Evolutionary conservation across 1,284 basidiomycete genomes (phyloP).

Genomic region (Leccinum subrobustum): DNA sequence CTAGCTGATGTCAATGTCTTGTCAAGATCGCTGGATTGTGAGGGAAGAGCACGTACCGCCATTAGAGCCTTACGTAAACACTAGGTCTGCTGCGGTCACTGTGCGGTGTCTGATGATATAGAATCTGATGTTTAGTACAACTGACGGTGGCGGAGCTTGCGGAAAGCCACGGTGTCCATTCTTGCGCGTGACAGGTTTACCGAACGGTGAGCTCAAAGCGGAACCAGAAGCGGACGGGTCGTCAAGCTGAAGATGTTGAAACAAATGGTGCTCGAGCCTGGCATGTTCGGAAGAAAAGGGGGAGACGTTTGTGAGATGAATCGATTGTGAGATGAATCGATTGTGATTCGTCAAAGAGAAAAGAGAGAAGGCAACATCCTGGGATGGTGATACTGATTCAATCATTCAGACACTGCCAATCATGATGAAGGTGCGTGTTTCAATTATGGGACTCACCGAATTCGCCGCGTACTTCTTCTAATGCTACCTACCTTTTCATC

Average conservation of each 20-base stretch:
- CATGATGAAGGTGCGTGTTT: background rate
- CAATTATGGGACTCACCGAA: background rate
- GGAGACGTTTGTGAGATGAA: background rate
- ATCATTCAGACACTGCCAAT: background rate
- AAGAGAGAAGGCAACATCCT: background rate
- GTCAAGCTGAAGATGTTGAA: background rate
- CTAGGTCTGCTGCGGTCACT: background rate
- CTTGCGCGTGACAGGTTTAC: background rate
- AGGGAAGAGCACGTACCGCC: background rate
- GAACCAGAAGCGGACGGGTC: background rate
- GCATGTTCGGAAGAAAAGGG: background rate
- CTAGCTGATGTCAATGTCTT: background rate
- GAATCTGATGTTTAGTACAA: background rate
- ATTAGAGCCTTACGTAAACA: background rate
- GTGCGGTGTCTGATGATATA: background rate
- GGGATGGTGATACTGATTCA: background rate
- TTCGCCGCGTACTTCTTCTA: background rate
- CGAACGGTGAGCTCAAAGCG: background rate
- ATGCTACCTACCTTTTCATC: background rate
- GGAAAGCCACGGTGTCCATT: background rate
- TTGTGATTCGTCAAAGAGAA: background rate
- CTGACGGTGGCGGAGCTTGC: background rate
- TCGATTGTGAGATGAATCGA: background rate
- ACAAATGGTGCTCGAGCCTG: background rate
- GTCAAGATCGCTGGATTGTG: background rate